Percentiles rank a stretch among this genome's conserved stretches.
phyloP scores from a whole-genome alignment of 805 yeast genomes.

The Candida michaelii region DNA sequence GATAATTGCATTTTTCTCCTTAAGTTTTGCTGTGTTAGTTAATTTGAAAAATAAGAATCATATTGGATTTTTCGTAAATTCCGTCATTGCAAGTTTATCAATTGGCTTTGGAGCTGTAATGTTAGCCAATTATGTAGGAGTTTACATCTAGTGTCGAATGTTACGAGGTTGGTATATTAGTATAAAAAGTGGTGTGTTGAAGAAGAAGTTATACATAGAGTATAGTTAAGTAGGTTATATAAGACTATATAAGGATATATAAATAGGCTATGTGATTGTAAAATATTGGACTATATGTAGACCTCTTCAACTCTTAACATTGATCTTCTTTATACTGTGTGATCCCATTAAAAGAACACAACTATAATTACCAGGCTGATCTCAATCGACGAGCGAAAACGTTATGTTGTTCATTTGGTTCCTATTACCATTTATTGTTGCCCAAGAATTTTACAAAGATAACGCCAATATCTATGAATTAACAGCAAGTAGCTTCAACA shows the following conservation, averaged over 20 bases:
- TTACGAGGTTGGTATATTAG: too few relatives aligned
- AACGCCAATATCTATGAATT: slow-evolving; percentile 55
- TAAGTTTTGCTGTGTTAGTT: slow-evolving; percentile 29
- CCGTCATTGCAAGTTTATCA: slow-evolving; percentile 36
- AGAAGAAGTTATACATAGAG: too few relatives aligned
- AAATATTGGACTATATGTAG: too few relatives aligned
- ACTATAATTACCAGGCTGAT: background rate
- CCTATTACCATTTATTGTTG: slow-evolving; percentile 5
- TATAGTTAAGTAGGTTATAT: too few relatives aligned
- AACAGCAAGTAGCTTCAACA: slow-evolving; percentile 57
- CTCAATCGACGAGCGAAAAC: slow-evolving; percentile 5
- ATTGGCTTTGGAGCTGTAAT: slow-evolving; percentile 39
- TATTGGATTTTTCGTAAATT: slow-evolving; percentile 25
- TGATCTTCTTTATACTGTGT: too few relatives aligned
- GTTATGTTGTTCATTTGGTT: slow-evolving; percentile 7
- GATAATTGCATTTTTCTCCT: slow-evolving; percentile 28
- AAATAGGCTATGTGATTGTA: too few relatives aligned
- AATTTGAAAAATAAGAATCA: slow-evolving; percentile 26
- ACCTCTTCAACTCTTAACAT: too few relatives aligned
- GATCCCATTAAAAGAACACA: background rate
- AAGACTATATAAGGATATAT: too few relatives aligned
- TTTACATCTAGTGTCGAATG: slow-evolving; percentile 37
- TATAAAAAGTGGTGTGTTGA: too few relatives aligned
- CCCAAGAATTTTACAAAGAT: slow-evolving; percentile 28
- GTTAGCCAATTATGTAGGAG: slow-evolving; percentile 44